These are phyloP conservation scores for Glycine soja DNA, from an alignment of 306 rosid species.

Conservation along the genomic window DNA sequence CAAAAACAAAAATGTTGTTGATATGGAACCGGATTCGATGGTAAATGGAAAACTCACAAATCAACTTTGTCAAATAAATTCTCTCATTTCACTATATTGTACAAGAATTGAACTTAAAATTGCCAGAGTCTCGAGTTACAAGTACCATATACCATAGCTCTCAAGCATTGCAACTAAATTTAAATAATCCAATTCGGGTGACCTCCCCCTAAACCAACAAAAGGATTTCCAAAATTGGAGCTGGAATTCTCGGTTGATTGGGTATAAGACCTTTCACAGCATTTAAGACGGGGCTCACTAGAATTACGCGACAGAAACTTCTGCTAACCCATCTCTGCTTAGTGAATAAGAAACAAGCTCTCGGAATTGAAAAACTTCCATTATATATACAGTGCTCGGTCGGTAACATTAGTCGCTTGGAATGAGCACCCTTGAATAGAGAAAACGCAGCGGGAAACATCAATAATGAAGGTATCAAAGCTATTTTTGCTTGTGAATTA, in stretches of 20 bases:
- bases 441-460: not conserved
- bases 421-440: not conserved
- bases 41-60: too few relatives aligned
- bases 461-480: too few relatives aligned
- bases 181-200: not conserved
- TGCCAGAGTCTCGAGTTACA: not conserved
- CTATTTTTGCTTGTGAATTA: not conserved
- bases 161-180: not conserved
- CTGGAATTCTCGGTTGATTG: too few relatives aligned
- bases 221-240: too few relatives aligned
- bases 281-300: not conserved
- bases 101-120: not conserved
- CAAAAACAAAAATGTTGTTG: too few relatives aligned
- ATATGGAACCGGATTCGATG: too few relatives aligned
- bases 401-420: not conserved
- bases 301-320: not conserved
- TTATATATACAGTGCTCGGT: constrained; percentile 17
- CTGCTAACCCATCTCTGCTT: not conserved
- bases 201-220: too few relatives aligned
- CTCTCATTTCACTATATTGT: not conserved
- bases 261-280: not conserved
- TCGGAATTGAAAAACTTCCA: constrained; percentile 23
- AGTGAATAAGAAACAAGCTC: constrained; percentile 10
- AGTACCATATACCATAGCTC: not conserved
- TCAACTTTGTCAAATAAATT: not conserved